Conservation (phyloP, 345 rosid genomes). For the Salix purpurea region DNA sequence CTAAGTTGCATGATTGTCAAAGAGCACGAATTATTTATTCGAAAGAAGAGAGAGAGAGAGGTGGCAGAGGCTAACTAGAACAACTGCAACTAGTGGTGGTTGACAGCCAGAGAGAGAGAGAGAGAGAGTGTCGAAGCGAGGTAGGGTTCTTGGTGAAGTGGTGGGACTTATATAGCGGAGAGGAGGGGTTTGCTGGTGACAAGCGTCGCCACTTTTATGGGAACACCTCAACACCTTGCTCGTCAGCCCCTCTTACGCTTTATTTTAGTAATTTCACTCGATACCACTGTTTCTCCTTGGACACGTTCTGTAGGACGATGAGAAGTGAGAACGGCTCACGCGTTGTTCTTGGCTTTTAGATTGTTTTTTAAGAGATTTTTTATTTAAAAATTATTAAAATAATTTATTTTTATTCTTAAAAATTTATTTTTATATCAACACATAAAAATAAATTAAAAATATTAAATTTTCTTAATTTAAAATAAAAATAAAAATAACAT, state of each 20-base stretch:
- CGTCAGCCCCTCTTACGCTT: background rate
- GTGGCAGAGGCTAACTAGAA: constrained; percentile 13
- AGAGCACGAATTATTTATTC: background rate
- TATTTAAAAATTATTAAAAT: too few relatives aligned
- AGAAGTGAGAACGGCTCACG: background rate
- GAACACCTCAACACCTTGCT: constrained; percentile 34
- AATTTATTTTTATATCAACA: too few relatives aligned
- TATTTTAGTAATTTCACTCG: background rate
- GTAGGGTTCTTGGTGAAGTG: background rate
- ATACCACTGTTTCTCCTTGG: background rate
- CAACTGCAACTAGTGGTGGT: background rate
- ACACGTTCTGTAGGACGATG: background rate
- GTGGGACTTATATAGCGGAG: constrained; percentile 20
- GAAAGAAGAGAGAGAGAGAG: constrained; percentile 1
- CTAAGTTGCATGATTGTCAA: constrained; percentile 33
- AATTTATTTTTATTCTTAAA: too few relatives aligned
- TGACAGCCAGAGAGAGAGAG: background rate
- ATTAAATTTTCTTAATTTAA: too few relatives aligned
- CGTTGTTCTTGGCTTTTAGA: background rate
- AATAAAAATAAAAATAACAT: too few relatives aligned
- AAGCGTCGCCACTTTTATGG: constrained; percentile 29
- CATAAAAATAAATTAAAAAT: too few relatives aligned
- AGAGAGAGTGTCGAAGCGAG: background rate
- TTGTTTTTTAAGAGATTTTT: too few relatives aligned
- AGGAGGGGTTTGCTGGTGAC: constrained; percentile 11